Percentiles rank a stretch among this genome's conserved stretches.
phyloP scores from a whole-genome alignment of 2,329 filamentous ascomycete species.

The Didymella arachidicola region DNA sequence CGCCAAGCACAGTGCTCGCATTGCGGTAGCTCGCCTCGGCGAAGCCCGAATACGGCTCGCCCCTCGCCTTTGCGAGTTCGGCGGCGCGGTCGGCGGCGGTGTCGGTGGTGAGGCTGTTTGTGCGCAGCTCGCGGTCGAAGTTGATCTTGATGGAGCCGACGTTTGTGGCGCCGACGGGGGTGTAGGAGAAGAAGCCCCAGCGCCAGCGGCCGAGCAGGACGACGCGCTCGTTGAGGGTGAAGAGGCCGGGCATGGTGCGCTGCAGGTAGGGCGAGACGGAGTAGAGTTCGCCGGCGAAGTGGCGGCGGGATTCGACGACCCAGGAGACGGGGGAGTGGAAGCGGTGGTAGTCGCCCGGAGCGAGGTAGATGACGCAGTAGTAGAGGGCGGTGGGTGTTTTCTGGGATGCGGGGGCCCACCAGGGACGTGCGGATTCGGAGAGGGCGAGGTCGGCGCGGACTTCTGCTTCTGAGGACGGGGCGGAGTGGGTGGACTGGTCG shows the following conservation, averaged over 20 bases:
- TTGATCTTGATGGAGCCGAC: slow-evolving; percentile 97
- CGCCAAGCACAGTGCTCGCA: slow-evolving; percentile 79
- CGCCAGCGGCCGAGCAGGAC: slow-evolving; percentile 94
- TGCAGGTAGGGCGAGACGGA: slow-evolving; percentile 95
- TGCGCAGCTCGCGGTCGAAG: slow-evolving; percentile 92
- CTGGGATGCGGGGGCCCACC: slow-evolving; percentile 55
- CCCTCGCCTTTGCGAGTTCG: slow-evolving; percentile 75
- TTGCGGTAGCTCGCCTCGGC: slow-evolving; percentile 87
- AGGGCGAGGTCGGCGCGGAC: slow-evolving; percentile 84
- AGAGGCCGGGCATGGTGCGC: slow-evolving; percentile 88
- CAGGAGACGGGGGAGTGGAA: slow-evolving; percentile 96
- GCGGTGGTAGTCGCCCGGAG: slow-evolving; percentile 96
- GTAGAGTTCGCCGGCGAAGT: slow-evolving; percentile 96
- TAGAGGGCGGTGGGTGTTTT: slow-evolving; percentile 73
- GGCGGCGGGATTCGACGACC: slow-evolving; percentile 93
- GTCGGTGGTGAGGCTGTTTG: slow-evolving; percentile 91
- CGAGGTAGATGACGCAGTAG: slow-evolving; percentile 94
- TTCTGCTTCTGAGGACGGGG: slow-evolving; percentile 77
- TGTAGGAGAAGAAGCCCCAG: slow-evolving; percentile 96
- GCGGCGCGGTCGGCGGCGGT: slow-evolving; percentile 89
- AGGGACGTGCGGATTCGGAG: slow-evolving; percentile 64
- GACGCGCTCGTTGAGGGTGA: slow-evolving; percentile 95
- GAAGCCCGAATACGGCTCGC: slow-evolving; percentile 88
- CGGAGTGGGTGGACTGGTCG: slow-evolving; percentile 76
- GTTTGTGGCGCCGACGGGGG: slow-evolving; percentile 95